Conservation (phyloP, 176 grass and related monocot genomes). For the Avena insularis region DNA sequence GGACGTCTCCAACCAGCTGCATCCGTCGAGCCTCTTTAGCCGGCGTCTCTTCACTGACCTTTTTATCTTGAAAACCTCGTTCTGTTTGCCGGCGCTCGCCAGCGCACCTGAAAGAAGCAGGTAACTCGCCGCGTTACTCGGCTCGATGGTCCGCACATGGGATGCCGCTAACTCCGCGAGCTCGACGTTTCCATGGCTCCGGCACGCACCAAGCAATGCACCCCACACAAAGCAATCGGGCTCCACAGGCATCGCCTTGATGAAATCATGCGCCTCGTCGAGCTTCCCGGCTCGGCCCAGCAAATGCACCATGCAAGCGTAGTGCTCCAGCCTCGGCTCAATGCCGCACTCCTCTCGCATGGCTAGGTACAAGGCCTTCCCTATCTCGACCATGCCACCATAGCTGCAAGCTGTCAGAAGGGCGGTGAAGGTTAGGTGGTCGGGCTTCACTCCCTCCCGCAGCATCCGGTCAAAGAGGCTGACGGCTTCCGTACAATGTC, state of each 20-base stretch:
- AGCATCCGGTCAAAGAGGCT: constrained; percentile 54
- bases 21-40: constrained; percentile 50
- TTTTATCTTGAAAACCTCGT: constrained; percentile 54
- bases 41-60: constrained; percentile 55
- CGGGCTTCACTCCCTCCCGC: constrained; percentile 6
- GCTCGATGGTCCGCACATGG: constrained; percentile 51
- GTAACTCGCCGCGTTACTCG: constrained; percentile 44
- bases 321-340: constrained; percentile 67
- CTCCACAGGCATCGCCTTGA: constrained; percentile 62
- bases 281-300: constrained; percentile 61
- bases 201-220: constrained; percentile 62
- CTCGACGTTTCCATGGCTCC: constrained; percentile 63
- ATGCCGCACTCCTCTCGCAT: constrained; percentile 56
- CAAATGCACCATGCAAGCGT: constrained; percentile 74
- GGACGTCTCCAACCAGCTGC: constrained; percentile 57
- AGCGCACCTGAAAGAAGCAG: constrained; percentile 56
- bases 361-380: constrained; percentile 46
- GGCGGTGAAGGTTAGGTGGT: constrained; percentile 72
- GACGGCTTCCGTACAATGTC: constrained; percentile 60
- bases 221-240: constrained; percentile 76
- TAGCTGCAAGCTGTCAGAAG: constrained; percentile 67
- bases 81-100: constrained; percentile 38
- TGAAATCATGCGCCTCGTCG: constrained; percentile 52
- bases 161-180: constrained; percentile 52
- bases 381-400: constrained; percentile 57